Percentiles rank a stretch among this genome's conserved stretches.
These are phyloP conservation scores for Penicillium pancosmium DNA, from an alignment of 495 filamentous ascomycete species.

Conservation along the genomic window DNA sequence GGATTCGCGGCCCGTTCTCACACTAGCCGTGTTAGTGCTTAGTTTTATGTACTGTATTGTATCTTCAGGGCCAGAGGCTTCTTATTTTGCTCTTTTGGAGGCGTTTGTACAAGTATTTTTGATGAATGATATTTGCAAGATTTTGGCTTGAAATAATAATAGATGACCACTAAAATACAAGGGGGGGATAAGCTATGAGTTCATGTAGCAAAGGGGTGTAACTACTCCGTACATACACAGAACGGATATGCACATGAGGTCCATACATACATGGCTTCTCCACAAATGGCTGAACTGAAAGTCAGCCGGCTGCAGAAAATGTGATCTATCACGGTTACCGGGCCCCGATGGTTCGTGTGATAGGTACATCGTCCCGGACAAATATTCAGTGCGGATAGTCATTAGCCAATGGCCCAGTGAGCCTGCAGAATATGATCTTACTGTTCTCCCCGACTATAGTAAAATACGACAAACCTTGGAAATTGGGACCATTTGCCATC, in stretches of 20 bases:
- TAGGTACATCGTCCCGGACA: background rate
- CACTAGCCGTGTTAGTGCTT: too few species aligned
- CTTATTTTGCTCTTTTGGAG: too few species aligned
- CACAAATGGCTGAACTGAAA: slow-evolving; percentile 13
- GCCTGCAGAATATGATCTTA: background rate
- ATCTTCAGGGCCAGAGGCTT: too few species aligned
- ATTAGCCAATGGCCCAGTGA: background rate
- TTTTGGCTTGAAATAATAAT: too few species aligned
- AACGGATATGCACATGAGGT: background rate
- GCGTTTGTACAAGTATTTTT: too few species aligned
- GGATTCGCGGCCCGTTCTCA: too few species aligned
- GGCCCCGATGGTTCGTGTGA: background rate
- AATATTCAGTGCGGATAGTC: background rate
- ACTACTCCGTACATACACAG: background rate
- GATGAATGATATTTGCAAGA: too few species aligned
- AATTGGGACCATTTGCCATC: background rate
- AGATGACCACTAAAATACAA: too few species aligned
- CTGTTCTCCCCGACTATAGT: background rate
- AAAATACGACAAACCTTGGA: background rate
- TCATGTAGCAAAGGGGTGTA: too few species aligned
- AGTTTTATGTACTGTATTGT: too few species aligned
- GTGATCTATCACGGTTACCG: slow-evolving; percentile 3
- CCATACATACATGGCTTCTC: slow-evolving; percentile 3
- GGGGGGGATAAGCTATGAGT: too few species aligned
- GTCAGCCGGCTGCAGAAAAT: slow-evolving; percentile 1